A percentile compares a stretch with the other conserved stretches of the same genome.
These are phyloP conservation scores for Liquidambar formosana DNA, from an alignment of 164 flowering plant genomes.

Conservation along the genomic window DNA sequence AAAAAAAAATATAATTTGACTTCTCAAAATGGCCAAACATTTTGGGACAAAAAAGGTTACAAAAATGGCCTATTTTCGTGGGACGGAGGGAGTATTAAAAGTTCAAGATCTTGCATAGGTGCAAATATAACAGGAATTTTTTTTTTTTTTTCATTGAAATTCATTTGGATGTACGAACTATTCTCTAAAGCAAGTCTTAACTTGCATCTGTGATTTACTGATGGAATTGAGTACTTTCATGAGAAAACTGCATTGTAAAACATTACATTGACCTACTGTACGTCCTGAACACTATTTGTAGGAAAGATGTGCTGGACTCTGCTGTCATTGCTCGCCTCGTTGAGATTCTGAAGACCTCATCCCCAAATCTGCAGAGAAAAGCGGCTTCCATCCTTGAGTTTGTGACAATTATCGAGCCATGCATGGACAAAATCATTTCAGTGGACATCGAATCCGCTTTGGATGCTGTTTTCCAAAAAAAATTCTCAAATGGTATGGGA, in stretches of 20 bases:
- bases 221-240: not conserved
- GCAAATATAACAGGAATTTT: not conserved
- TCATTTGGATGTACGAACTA: not conserved
- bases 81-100: too few species aligned
- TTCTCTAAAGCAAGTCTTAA: not conserved
- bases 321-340: slow-evolving; percentile 47
- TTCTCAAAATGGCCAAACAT: too few species aligned
- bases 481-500: slow-evolving; percentile 43
- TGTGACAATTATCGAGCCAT: slow-evolving; percentile 37
- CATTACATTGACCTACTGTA: not conserved
- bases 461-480: slow-evolving; percentile 51
- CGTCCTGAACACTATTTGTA: slow-evolving; percentile 11
- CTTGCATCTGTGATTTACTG: not conserved
- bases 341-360: slow-evolving; percentile 54
- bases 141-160: not conserved
- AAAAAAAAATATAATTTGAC: too few species aligned
- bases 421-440: slow-evolving; percentile 38
- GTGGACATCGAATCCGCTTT: slow-evolving; percentile 58
- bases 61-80: too few species aligned
- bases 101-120: not conserved
- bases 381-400: slow-evolving; percentile 78
- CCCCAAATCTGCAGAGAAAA: slow-evolving; percentile 61
- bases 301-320: slow-evolving; percentile 48
- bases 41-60: too few species aligned
- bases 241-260: not conserved